A percentile compares a stretch with the other conserved stretches of the same genome.
These are phyloP conservation scores for Russula lepida DNA, from an alignment of 768 basidiomycete species.

Conservation along the genomic window DNA sequence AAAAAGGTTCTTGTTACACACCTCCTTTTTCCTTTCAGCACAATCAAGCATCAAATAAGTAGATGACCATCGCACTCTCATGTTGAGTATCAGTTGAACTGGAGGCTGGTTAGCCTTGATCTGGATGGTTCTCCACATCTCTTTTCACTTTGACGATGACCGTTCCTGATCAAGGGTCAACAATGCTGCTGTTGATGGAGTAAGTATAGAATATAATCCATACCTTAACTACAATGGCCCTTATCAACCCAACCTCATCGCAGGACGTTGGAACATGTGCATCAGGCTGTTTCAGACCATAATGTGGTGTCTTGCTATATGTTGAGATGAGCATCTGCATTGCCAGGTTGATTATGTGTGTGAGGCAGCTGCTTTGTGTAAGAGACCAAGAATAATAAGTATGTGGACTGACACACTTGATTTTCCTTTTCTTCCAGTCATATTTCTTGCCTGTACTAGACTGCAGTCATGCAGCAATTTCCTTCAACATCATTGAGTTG, in stretches of 20 bases:
- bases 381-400: background rate
- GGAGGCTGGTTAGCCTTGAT: background rate
- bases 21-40: background rate
- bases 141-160: background rate
- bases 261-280: background rate
- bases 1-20: background rate
- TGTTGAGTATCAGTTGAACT: background rate
- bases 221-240: slow-evolving; percentile 25
- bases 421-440: background rate
- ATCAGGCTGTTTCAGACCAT: background rate
- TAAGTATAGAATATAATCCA: too few relatives aligned
- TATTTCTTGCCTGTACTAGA: background rate
- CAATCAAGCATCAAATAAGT: background rate
- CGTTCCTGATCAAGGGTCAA: background rate
- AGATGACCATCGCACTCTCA: background rate
- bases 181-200: too few relatives aligned
- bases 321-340: background rate
- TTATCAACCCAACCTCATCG: background rate
- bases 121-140: background rate
- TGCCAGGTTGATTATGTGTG: background rate
- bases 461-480: background rate
- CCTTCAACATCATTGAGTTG: background rate
- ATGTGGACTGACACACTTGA: background rate
- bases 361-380: background rate
- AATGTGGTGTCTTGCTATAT: background rate